phyloP scores from a whole-genome alignment of 208 protist genomes.

The Acanthamoeba triangularis region DNA sequence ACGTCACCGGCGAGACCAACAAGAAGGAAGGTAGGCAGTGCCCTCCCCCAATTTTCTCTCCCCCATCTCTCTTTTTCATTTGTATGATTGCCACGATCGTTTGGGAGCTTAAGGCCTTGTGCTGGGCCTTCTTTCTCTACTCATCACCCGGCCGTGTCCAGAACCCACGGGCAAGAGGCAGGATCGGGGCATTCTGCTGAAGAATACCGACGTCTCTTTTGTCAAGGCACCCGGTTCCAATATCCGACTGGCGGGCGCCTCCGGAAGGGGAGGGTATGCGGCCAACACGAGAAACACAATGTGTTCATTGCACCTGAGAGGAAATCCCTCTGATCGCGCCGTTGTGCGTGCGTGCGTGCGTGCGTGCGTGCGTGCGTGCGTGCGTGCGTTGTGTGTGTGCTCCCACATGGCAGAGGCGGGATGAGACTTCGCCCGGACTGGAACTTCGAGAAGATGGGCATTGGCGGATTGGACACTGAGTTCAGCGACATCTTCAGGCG shows the following conservation, averaged over 20 bases:
- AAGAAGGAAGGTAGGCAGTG: slow-evolving; percentile 5
- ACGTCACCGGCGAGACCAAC: slow-evolving; percentile 25
- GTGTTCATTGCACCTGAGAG: too few species aligned
- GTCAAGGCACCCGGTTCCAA: slow-evolving; percentile 29
- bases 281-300: too few species aligned
- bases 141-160: too few species aligned
- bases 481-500: slow-evolving; percentile 99
- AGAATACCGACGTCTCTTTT: slow-evolving; percentile 29
- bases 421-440: slow-evolving; percentile 75
- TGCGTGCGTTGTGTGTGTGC: background rate
- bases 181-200: slow-evolving; percentile 18
- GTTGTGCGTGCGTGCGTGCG: too few species aligned
- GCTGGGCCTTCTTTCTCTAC: too few species aligned
- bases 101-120: too few species aligned
- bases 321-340: too few species aligned
- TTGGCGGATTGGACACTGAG: slow-evolving; percentile 97
- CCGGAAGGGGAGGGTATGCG: background rate
- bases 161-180: background rate
- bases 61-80: background rate
- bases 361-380: too few species aligned
- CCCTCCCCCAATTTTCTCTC: background rate
- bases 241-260: background rate
- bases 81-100: too few species aligned
- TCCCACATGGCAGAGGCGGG: background rate
- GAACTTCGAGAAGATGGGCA: slow-evolving; percentile 94